Conservation (phyloP, 352 stramenopile species). For the Globisporangium alternatum region DNA sequence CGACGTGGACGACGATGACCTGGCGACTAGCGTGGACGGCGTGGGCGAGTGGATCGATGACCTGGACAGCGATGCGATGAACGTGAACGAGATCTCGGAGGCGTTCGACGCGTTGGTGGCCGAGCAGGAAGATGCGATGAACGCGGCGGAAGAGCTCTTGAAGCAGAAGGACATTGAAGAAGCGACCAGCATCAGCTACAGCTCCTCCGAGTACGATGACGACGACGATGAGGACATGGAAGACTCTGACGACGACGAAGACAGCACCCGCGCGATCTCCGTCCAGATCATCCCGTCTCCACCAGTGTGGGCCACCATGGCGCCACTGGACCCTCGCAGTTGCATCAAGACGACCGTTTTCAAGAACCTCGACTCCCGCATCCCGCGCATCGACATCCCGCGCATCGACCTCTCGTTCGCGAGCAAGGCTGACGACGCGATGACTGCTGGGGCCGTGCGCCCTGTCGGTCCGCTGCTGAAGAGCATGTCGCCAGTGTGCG, state of each 20-base stretch:
- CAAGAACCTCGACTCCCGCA: constrained; percentile 74
- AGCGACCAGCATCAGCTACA: constrained; percentile 39
- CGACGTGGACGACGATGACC: constrained; percentile 39
- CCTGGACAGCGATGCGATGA: constrained; percentile 63
- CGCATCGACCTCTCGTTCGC: constrained; percentile 69
- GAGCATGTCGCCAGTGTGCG: constrained; percentile 46
- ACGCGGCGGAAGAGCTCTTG: constrained; percentile 21
- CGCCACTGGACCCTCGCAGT: constrained; percentile 69
- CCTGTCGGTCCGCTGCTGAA: constrained; percentile 6
- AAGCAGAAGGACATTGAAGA: constrained; percentile 35
- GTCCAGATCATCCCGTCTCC: constrained; percentile 48
- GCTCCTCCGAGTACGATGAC: constrained; percentile 25
- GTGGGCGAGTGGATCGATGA: constrained; percentile 57
- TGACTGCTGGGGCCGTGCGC: constrained; percentile 10
- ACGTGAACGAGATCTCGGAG: constrained; percentile 69
- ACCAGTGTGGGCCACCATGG: constrained; percentile 48
- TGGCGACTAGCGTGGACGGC: constrained; percentile 26
- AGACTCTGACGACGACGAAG: constrained; percentile 24
- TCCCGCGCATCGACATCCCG: constrained; percentile 60
- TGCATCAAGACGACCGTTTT: constrained; percentile 78
- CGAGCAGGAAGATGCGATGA: constrained; percentile 34
- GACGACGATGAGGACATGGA: constrained; percentile 26
- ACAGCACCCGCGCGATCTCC: constrained; percentile 14
- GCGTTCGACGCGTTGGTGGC: constrained; percentile 61
- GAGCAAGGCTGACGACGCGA: constrained; percentile 18